These are phyloP conservation scores for Phytopythium ostracodes DNA, from an alignment of 352 stramenopile species.

Conservation along the genomic window DNA sequence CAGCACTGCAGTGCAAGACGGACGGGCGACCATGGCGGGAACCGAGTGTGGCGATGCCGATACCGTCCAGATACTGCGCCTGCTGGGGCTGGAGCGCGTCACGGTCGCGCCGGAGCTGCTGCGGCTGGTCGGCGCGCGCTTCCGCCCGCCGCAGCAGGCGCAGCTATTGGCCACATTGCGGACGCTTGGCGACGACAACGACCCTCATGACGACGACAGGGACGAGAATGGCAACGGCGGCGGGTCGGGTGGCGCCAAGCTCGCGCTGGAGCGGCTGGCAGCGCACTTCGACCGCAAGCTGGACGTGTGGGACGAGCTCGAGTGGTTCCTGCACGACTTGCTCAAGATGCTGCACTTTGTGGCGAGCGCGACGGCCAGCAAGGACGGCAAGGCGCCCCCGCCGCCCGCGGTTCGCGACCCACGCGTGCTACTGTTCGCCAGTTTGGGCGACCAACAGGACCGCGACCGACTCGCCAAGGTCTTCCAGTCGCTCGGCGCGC, in stretches of 20 bases:
- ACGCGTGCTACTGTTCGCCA: slow-evolving; percentile 28
- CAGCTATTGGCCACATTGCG: slow-evolving; percentile 29
- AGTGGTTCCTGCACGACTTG: slow-evolving; percentile 52
- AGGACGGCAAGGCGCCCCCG: neutral
- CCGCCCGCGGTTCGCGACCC: slow-evolving; percentile 16
- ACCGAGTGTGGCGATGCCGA: neutral
- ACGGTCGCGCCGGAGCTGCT: slow-evolving; percentile 30
- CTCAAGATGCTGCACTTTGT: slow-evolving; percentile 46
- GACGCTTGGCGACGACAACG: slow-evolving; percentile 10
- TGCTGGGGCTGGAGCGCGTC: slow-evolving; percentile 34
- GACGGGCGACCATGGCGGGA: neutral
- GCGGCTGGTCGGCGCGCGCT: slow-evolving; percentile 26
- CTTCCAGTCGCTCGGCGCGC: slow-evolving; percentile 42
- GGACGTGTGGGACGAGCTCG: slow-evolving; percentile 54
- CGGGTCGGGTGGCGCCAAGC: neutral
- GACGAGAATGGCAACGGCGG: neutral
- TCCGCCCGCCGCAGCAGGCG: slow-evolving; percentile 37
- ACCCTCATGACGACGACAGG: neutral
- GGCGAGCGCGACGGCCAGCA: slow-evolving; percentile 9
- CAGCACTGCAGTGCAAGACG: no score
- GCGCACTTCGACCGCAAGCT: slow-evolving; percentile 52
- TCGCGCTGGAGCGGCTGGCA: slow-evolving; percentile 25
- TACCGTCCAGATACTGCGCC: slow-evolving; percentile 23
- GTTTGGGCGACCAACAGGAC: slow-evolving; percentile 36
- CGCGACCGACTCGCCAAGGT: slow-evolving; percentile 45